Evolutionary conservation across 306 rosid species (phyloP).

Genomic region (Senna siamea): DNA sequence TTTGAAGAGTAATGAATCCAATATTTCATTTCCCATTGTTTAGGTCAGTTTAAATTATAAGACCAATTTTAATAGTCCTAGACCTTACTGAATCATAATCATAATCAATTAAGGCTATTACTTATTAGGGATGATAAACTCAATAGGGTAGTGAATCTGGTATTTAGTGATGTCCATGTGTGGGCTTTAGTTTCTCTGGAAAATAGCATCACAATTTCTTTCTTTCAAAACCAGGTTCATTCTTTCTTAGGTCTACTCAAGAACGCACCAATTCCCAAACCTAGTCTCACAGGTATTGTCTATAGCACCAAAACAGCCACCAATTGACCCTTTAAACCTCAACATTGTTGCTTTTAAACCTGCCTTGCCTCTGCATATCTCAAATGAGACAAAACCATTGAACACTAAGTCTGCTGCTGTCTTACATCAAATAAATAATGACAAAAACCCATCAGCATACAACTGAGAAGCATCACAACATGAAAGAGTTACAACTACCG

Average conservation of each 20-base stretch:
- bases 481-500: neutral
- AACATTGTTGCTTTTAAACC: neutral
- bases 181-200: neutral
- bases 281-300: neutral
- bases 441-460: constrained; percentile 6
- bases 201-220: neutral
- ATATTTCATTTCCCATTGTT: neutral
- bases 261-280: neutral
- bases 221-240: neutral
- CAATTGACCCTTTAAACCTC: neutral
- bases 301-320: neutral
- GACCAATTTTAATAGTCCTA: neutral
- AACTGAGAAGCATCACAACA: neutral
- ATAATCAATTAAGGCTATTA: neutral
- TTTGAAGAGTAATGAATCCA: neutral
- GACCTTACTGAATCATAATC: neutral
- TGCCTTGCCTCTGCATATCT: neutral
- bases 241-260: neutral
- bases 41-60: neutral
- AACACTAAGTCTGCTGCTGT: neutral
- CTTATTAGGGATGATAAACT: neutral
- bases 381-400: neutral
- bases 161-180: neutral
- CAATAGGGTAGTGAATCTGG: neutral
- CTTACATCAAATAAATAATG: neutral